A percentile compares a stretch with the other conserved stretches of the same genome.
Evolutionary conservation across 768 basidiomycete species (phyloP).

Genomic region (Cystobasidiopsis lactophilus): DNA sequence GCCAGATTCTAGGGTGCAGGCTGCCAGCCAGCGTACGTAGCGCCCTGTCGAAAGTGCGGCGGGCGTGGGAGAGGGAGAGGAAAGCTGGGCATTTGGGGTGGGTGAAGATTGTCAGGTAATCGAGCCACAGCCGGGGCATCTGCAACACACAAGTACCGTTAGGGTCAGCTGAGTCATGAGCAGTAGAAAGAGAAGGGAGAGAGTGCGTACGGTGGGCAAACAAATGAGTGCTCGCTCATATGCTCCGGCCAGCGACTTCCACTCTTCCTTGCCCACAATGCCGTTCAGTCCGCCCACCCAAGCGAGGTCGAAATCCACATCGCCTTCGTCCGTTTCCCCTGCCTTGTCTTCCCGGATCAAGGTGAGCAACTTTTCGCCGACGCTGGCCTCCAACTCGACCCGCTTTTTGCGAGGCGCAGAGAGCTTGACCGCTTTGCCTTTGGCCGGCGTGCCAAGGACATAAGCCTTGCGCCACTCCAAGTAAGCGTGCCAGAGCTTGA

Average conservation of each 20-base stretch:
- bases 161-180: neutral
- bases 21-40: conserved; percentile 82
- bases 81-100: conserved; percentile 71
- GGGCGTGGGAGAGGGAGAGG: conserved; percentile 70
- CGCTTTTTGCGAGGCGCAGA: conserved; percentile 78
- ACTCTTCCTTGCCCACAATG: conserved; percentile 86
- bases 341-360: conserved; percentile 31
- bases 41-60: conserved; percentile 81
- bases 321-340: conserved; percentile 40
- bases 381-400: conserved; percentile 22
- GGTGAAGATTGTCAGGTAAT: conserved; percentile 71
- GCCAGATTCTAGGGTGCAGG: conserved; percentile 77
- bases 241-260: conserved; percentile 64
- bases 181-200: neutral
- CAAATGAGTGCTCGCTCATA: conserved; percentile 90
- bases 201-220: conserved; percentile 62
- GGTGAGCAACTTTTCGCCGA: conserved; percentile 10
- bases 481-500: conserved; percentile 92
- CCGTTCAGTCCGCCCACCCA: conserved; percentile 76
- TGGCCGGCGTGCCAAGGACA: conserved; percentile 41
- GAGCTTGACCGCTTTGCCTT: conserved; percentile 43
- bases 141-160: conserved; percentile 27
- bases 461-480: conserved; percentile 59
- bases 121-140: conserved; percentile 84
- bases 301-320: conserved; percentile 7